Evolutionary conservation across 495 filamentous ascomycete genomes (phyloP).

Genomic region (Neurospora sp.): DNA sequence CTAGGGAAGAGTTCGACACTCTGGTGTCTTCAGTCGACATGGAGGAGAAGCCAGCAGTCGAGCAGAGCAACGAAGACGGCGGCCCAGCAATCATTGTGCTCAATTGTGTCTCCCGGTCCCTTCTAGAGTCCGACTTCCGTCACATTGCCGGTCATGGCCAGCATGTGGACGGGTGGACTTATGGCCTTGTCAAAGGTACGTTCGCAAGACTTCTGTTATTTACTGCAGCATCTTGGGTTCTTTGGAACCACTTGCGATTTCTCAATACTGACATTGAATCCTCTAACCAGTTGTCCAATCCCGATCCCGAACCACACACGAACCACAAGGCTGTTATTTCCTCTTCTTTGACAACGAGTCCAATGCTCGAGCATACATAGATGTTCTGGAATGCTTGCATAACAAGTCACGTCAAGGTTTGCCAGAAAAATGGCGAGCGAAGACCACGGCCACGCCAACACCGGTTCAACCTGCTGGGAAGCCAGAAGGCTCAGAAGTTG

Average conservation of each 20-base stretch:
- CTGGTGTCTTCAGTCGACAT: neutral
- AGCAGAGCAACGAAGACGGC: neutral
- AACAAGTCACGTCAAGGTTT: conserved; percentile 26
- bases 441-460: neutral
- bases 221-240: neutral
- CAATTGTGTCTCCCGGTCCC: conserved; percentile 37
- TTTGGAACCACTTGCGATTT: neutral
- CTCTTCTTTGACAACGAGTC: conserved; percentile 47
- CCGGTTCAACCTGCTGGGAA: neutral
- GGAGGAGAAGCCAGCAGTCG: neutral
- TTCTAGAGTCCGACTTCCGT: conserved; percentile 54
- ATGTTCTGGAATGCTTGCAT: conserved; percentile 36
- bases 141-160: conserved; percentile 46
- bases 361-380: conserved; percentile 46
- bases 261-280: neutral
- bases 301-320: conserved; percentile 43
- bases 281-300: conserved; percentile 34
- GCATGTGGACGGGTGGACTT: conserved; percentile 55
- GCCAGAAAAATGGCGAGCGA: conserved; percentile 5
- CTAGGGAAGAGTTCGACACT: neutral
- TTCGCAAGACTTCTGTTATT: neutral
- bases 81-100: conserved; percentile 28
- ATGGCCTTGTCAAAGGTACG: conserved; percentile 35
- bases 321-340: conserved; percentile 45
- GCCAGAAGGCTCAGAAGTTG: neutral